Base-by-base conservation (phyloP, 495 filamentous ascomycete genomes). In the Xylaria castorea region DNA sequence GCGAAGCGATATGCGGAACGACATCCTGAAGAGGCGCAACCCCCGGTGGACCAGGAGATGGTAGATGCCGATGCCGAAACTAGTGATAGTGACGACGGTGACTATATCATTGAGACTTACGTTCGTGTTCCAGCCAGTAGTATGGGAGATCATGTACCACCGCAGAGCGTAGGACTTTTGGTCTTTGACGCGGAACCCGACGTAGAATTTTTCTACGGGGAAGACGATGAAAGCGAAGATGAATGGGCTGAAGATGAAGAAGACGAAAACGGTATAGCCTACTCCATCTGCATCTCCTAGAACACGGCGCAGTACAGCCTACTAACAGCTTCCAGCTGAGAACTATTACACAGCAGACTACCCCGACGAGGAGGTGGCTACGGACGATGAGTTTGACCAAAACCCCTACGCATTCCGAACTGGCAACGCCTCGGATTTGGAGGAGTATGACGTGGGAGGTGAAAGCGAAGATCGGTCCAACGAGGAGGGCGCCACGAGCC, bases 311-410 rank as follows among this genome's bases (percentile, higher is more conserved):
- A 46, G 36, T 25, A 46, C 14, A 58, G 50, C 36, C 25, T 62
- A 60, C 70, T 75, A 60, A 78, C 70, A 18, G 18, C 8, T 50
- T 68, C n/a, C 60, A 88, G 87, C 86, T 50, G 87, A 89, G 75
- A 85, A 88, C 74, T 84, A 88, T 71, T 87, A 87, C 66, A 77
- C 84, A 0, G 82, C 84, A 11, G 87, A 89, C 53, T 89, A 89
- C 57, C 87, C 87, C 8, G 86, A 89, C 46, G 86, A 89, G 27
- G 87, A 89, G 58, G 82, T 89, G 18, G 86, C 83, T 7, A 85
- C 84, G 62, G 85, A 87, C 66, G 87, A 89, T 72, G 85, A 88
- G 68, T 85, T 80, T 61, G 83, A 75, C 51, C 75, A 77, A 0
- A 82, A 87, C 58, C 73, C 86, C 5, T 88, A 87, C 67, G 72